These are phyloP conservation scores for Berberis vulgaris DNA, from an alignment of 164 flowering plant species.

Conservation along the genomic window DNA sequence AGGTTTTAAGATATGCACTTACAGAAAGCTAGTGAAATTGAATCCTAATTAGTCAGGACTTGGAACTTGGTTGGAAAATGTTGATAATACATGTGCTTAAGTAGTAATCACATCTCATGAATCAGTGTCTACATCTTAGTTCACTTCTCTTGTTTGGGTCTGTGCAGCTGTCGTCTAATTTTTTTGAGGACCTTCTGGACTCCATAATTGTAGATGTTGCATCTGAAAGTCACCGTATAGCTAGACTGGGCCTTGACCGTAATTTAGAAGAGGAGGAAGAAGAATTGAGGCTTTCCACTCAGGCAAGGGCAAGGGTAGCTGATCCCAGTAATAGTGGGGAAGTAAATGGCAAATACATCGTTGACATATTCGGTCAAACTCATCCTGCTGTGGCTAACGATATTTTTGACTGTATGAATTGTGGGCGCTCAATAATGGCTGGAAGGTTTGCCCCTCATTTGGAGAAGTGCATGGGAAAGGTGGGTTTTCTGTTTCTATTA, in stretches of 20 bases:
- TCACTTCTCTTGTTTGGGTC: slow-evolving; percentile 7
- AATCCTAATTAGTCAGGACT: neutral
- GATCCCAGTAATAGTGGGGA: slow-evolving; percentile 73
- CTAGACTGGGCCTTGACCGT: slow-evolving; percentile 85
- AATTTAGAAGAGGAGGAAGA: slow-evolving; percentile 59
- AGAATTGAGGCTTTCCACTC: slow-evolving; percentile 74
- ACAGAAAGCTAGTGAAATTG: neutral
- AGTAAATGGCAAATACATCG: slow-evolving; percentile 68
- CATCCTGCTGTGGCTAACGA: slow-evolving; percentile 89
- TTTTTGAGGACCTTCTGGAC: slow-evolving; percentile 66
- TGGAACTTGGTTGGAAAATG: neutral
- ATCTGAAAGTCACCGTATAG: slow-evolving; percentile 91
- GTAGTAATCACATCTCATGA: neutral
- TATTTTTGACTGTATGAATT: slow-evolving; percentile 91
- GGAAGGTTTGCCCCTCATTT: slow-evolving; percentile 97
- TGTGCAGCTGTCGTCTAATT: slow-evolving; percentile 44
- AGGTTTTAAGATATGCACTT: neutral
- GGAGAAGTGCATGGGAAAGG: slow-evolving; percentile 99
- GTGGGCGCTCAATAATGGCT: slow-evolving; percentile 76
- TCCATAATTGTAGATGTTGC: slow-evolving; percentile 87
- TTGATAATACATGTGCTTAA: neutral
- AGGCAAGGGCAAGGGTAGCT: slow-evolving; percentile 73
- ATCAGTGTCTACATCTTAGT: neutral
- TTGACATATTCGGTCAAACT: slow-evolving; percentile 93
- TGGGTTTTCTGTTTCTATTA: slow-evolving; percentile 12